Base-by-base conservation (phyloP, 805 yeast species). In the Yamadazyma sp. region DNA sequence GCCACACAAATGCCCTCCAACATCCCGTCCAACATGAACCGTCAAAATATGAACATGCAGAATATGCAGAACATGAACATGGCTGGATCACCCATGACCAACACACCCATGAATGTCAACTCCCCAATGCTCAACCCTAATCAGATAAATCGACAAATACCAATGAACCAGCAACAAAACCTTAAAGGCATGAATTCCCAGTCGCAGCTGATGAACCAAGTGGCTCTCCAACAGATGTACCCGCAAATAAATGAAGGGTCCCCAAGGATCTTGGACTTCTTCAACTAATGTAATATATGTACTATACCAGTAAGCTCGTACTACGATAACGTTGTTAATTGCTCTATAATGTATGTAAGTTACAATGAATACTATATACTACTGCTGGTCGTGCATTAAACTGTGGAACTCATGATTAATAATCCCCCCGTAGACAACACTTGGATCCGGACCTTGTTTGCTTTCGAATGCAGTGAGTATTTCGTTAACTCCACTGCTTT, bases 181-280 rank as follows among this genome's bases (percentile, higher is more conserved):
- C n/a, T n/a, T n/a, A n/a, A n/a, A n/a, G n/a, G n/a, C n/a, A 21
- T 21, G 23, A 21, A 21, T 10, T 28, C 32, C 6, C 18, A 27
- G n/a, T n/a, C n/a, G n/a, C 20, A 11, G 17, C 15, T n/a, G 19
- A 17, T 24, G 32, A 31, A 37, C 16, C 34, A 22, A 13, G 57
- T 66, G 14, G 64, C 71, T 1, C 71, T 71, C 3, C 72, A 64
- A 42, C 70, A 65, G 37, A 53, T 66, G 9, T 53, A 62, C 29
- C 69, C 52, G 47, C 69, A 59, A 47, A 37, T 42, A 43, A 40
- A 30, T 15, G 35, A 38, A 19, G 36, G 24, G 15, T 32, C 45
- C 13, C 44, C 45, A 11, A 48, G 47, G 9, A 47, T 52, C 48
- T 35, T 62, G 53, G 66, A 62, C 23, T 54, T 64, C 29, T 57